A percentile compares a stretch with the other conserved stretches of the same genome.
These are phyloP conservation scores for Coix lacrymajobi DNA, from an alignment of 176 grass and related monocot genomes.

Conservation along the genomic window DNA sequence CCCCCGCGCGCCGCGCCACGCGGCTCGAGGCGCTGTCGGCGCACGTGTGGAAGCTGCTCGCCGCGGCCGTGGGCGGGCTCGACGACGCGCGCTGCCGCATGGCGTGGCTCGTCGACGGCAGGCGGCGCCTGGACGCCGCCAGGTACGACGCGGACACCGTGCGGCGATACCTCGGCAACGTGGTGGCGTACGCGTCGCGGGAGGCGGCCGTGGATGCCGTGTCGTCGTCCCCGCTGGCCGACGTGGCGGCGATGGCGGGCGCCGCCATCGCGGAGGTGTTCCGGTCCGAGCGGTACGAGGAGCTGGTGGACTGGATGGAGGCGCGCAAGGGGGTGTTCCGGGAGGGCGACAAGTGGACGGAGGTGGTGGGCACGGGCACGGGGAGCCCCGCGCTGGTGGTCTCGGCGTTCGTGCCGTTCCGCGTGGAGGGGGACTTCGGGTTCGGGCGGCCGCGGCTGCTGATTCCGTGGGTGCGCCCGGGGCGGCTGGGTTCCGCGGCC, in stretches of 20 bases:
- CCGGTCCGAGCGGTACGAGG: constrained; percentile 46
- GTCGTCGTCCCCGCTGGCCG: neutral
- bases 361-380: constrained; percentile 52
- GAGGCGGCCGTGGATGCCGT: constrained; percentile 30
- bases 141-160: constrained; percentile 4
- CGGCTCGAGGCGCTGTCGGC: constrained; percentile 58
- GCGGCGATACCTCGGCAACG: constrained; percentile 57
- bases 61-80: constrained; percentile 9
- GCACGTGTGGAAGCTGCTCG: constrained; percentile 69
- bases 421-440: constrained; percentile 50
- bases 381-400: constrained; percentile 51
- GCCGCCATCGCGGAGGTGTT: constrained; percentile 42
- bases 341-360: constrained; percentile 58
- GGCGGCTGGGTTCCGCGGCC: constrained; percentile 34
- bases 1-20: constrained; percentile 15
- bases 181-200: constrained; percentile 46
- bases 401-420: constrained; percentile 47
- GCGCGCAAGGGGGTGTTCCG: constrained; percentile 26
- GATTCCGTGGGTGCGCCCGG: constrained; percentile 47
- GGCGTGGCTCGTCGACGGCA: constrained; percentile 67
- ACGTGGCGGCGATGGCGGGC: constrained; percentile 30
- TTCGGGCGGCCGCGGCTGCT: constrained; percentile 40
- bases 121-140: constrained; percentile 26
- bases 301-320: constrained; percentile 89
- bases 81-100: constrained; percentile 60